These are phyloP conservation scores for Salicornia ramosissima DNA, from an alignment of 148 eudicot genomes.

Conservation along the genomic window DNA sequence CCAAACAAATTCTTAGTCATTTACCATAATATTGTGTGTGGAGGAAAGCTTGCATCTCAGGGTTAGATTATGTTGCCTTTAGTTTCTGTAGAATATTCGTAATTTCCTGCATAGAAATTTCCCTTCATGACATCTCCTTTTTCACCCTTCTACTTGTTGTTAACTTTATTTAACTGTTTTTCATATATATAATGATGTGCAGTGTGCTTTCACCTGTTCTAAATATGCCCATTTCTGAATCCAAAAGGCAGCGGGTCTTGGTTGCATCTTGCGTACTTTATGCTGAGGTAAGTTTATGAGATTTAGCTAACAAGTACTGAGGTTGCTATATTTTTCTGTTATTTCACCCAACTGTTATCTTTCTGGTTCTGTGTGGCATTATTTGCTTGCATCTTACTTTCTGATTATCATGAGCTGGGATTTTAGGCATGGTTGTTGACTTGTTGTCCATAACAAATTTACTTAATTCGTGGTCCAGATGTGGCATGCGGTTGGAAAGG, in stretches of 20 bases:
- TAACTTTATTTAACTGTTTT: not conserved
- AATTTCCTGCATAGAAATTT: not conserved
- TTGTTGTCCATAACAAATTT: not conserved
- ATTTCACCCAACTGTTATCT: not conserved
- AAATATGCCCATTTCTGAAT: conserved; percentile 89
- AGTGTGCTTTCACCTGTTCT: conserved; percentile 95
- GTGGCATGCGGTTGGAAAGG: conserved; percentile 84
- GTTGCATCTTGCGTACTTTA: conserved; percentile 87
- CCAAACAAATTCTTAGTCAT: too few relatives aligned
- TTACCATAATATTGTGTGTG: not conserved
- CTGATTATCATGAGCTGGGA: not conserved
- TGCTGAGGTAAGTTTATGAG: conserved; percentile 73
- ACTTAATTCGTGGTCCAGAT: conserved; percentile 45
- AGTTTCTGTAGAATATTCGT: not conserved
- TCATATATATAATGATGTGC: conserved; percentile 28
- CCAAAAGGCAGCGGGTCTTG: conserved; percentile 94
- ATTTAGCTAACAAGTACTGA: conserved; percentile 9
- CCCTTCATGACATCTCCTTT: not conserved
- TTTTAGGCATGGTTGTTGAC: not conserved
- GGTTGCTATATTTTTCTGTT: conserved; percentile 13
- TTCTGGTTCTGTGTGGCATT: not conserved
- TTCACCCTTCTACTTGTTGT: not conserved
- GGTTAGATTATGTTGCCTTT: not conserved
- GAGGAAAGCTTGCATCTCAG: not conserved
- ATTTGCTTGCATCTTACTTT: not conserved